phyloP scores from a whole-genome alignment of 139 green algal genomes.

The Haematococcus lacustris region DNA sequence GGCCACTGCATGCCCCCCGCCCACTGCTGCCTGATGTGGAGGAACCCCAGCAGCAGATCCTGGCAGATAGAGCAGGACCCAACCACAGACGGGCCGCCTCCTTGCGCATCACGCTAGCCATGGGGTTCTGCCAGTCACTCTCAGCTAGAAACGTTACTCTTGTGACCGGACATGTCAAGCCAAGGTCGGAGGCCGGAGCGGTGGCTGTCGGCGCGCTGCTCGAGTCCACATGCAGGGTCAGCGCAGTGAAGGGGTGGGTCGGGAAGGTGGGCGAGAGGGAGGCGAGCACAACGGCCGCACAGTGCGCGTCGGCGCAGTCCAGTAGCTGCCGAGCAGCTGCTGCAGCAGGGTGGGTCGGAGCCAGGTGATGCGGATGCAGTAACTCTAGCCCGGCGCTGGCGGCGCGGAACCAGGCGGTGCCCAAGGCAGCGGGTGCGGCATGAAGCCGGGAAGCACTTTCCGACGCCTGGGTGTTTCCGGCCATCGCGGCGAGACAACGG shows the following conservation, averaged over 20 bases:
- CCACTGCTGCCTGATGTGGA: not conserved
- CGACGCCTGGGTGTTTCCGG: too few species aligned
- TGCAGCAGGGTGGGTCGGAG: not conserved
- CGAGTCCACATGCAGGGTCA: too few species aligned
- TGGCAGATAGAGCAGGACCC: constrained; percentile 11
- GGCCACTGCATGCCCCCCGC: not conserved
- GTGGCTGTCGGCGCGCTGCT: too few species aligned
- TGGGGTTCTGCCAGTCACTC: too few species aligned
- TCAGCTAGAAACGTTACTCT: too few species aligned
- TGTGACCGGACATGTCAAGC: too few species aligned
- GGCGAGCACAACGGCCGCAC: not conserved
- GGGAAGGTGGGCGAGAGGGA: not conserved
- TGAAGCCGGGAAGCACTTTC: too few species aligned
- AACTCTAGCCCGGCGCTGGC: not conserved
- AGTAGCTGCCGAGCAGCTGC: too few species aligned
- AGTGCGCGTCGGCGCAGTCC: not conserved
- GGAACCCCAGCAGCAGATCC: not conserved
- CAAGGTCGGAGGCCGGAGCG: too few species aligned
- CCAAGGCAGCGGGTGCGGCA: too few species aligned
- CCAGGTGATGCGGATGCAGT: not conserved
- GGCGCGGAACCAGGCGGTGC: not conserved
- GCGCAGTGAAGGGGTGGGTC: not conserved
- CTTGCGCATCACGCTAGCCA: constrained; percentile 26
- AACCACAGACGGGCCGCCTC: constrained; percentile 31
- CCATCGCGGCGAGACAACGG: too few species aligned